Evolutionary conservation across 257 asterid species (phyloP), one percentile per base, ranked within the genome.

Genomic region (Capsicum pubescens): DNA sequence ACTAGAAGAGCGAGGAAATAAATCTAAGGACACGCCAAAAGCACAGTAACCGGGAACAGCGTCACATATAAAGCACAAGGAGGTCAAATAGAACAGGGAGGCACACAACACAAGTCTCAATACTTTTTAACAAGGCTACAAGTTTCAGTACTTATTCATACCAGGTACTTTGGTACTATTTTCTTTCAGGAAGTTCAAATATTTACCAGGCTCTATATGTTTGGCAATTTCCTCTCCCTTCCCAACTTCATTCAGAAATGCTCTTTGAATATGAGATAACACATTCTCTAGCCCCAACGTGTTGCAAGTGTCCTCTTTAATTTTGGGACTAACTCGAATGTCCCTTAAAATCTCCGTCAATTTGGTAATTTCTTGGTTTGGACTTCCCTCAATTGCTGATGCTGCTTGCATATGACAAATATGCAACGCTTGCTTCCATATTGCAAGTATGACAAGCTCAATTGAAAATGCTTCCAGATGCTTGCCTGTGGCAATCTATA

Each of bases 401-500:
- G 97, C 94, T 19, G 95, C 95, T 87, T 89, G 93, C 48, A 93
- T 87, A 81, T 92, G 95, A 87, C 95, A 94, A 46, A 94, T 87
- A 84, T 90, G 85, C 86, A 95, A 83, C 14, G 97, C 97, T 88
- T 95, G 94, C 91, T 95, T 95, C 99, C 99, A 93, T 85, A 92
- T 90, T 83, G 99, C 98, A 88, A 95, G 98, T 89, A 89, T 87
- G 68, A 94, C 95, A 74, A 95, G 95, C 90, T 94, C 97, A 85
- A 92, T 70, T 50, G 98, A 92, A 84, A 95, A 95, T 86, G 97
- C 98, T 87, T 94, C 98, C 83, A 95, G 88, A 56, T 90, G 92
- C 58, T 83, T 91, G 83, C 91, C 92, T 85, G 91, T 87, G 85
- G 88, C 91, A 79, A 89, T 84, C 99, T 94, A 52, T 54, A 58